Base-by-base conservation (phyloP, 345 rosid species). In the Rhodamnia rubescens region DNA sequence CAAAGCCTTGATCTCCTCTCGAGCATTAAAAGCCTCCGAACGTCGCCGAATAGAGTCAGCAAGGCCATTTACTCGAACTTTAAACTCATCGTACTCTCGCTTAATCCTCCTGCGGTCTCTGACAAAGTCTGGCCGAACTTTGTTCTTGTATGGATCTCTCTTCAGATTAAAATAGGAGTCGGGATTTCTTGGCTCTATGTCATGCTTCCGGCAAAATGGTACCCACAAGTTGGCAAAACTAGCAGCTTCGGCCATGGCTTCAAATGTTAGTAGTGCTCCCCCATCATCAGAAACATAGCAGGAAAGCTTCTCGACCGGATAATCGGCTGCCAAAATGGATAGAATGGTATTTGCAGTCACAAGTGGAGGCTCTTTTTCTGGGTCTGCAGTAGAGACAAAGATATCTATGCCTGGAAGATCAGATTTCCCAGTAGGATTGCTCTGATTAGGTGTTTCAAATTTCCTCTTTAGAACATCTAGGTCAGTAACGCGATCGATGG, bases 201-300 rank as follows among this genome's bases (percentile, higher is more conserved):
- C 81, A 82, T 96, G 98, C 83, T 96, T 96, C 87, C 95, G 85
- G 85, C 98, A 96, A 85, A 96, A 96, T n/a, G 98, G 99, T 8
- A 96, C 96, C 99, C 99, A 95, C 57, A 86, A 82, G 57, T 88
- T 90, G 18, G 98, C 97, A 84, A 95, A 96, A 91, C 98, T 94
- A 55, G 95, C 98, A 0, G 98, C 97, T 89, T 96, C 99, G 1
- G 99, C 97, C 94, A 95, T 95, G 86, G 98, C 96, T 91, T 96
- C 98, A 83, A 96, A 96, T 13, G 99, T 96, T 10, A 96, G 86
- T 59, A 96, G 92, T 1, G 99, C 90, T 24, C 95, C 97, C 55
- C 97, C 98, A 86, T 96, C 99, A 64, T 96, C 98, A 13, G 99
- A 96, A 15, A 95, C 88, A 53, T 95, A 96, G 80, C 97, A 95